Conservation (phyloP, 2,329 filamentous ascomycete species). For the Pyricularia sp. region DNA sequence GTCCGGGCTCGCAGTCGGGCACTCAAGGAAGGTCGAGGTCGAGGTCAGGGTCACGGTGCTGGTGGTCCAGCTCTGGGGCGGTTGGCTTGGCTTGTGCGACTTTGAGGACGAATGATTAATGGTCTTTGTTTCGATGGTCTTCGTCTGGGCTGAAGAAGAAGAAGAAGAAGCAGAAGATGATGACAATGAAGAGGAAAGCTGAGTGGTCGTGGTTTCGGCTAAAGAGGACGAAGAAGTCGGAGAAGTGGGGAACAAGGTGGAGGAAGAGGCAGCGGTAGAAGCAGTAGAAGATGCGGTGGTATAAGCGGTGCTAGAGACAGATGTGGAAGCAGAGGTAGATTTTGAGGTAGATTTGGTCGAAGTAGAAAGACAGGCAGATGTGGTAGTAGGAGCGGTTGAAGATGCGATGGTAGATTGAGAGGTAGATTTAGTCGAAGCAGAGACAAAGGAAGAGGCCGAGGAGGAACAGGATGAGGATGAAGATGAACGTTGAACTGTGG, state of each 20-base stretch:
- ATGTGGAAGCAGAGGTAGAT: not conserved
- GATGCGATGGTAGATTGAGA: too few species aligned
- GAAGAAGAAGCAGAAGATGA: not conserved
- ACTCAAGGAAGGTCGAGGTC: constrained; percentile 25
- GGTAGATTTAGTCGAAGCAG: too few species aligned
- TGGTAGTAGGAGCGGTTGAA: too few species aligned
- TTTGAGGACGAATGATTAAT: not conserved
- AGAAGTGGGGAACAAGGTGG: not conserved
- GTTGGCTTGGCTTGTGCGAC: constrained; percentile 7
- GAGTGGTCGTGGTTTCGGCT: not conserved
- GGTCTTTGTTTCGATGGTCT: not conserved
- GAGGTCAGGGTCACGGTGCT: constrained; percentile 27
- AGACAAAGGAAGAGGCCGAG: too few species aligned
- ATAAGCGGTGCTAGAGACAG: too few species aligned
- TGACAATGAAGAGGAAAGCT: not conserved
- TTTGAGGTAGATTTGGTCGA: too few species aligned
- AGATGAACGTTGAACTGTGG: not conserved
- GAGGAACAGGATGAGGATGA: not conserved
- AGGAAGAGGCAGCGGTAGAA: not conserved
- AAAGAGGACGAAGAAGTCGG: not conserved
- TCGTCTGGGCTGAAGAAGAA: not conserved
- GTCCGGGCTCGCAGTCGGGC: constrained; percentile 19
- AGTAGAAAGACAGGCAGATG: too few species aligned
- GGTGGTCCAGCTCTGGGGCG: constrained; percentile 23
- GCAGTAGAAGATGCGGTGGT: too few species aligned